These are phyloP conservation scores for Debaryomyces sp. DNA, from an alignment of 1,139 yeast species.

Conservation along the genomic window DNA sequence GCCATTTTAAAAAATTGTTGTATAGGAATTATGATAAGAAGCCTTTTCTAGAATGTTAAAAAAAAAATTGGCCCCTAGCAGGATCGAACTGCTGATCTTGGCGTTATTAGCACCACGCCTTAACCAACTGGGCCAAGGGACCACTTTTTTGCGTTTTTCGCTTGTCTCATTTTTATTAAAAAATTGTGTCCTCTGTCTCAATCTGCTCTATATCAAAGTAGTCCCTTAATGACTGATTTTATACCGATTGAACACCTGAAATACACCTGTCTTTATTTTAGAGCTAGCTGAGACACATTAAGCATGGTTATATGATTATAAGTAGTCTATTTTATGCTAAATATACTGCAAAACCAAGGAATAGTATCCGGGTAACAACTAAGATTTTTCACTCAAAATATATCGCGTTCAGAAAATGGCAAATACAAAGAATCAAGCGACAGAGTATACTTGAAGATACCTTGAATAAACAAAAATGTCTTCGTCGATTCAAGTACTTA, in stretches of 20 bases:
- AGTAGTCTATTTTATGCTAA: not conserved
- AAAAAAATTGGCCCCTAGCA: slow-evolving; percentile 69
- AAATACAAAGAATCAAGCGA: slow-evolving; percentile 1
- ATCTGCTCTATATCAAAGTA: not conserved
- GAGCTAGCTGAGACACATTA: too few relatives aligned
- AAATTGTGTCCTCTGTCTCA: not conserved
- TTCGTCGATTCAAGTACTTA: slow-evolving; percentile 81
- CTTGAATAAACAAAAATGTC: slow-evolving; percentile 28
- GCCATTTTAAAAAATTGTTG: slow-evolving; percentile 35
- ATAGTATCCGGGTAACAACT: slow-evolving; percentile 5
- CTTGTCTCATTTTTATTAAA: not conserved
- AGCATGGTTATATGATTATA: too few relatives aligned
- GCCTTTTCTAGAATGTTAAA: slow-evolving; percentile 4
- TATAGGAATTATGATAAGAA: not conserved
- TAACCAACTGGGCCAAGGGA: slow-evolving; percentile 91
- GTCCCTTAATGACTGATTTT: too few relatives aligned
- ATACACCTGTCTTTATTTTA: too few relatives aligned
- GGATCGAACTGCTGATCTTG: slow-evolving; percentile 87
- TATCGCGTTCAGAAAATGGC: slow-evolving; percentile 13
- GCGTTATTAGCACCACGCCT: slow-evolving; percentile 91
- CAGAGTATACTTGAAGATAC: not conserved
- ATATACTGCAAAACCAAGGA: not conserved
- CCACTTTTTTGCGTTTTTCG: slow-evolving; percentile 26
- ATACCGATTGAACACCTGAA: not conserved
- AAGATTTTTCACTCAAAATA: not conserved